Conservation (phyloP, 2,329 filamentous ascomycete species). For the Penicillium sp. region DNA sequence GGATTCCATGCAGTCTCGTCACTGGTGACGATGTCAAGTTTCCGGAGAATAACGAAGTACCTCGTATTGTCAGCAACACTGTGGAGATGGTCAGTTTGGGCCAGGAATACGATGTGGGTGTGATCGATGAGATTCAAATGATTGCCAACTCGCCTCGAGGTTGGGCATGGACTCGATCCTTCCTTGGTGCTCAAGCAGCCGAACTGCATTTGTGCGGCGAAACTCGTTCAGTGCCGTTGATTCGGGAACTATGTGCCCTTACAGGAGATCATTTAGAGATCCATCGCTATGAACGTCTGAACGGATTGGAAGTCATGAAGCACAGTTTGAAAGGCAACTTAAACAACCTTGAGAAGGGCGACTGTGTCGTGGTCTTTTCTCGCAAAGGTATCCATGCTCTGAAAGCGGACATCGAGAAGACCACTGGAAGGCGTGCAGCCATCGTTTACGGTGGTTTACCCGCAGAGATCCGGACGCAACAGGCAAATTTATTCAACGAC, state of each 20-base stretch:
- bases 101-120: slow-evolving; percentile 71
- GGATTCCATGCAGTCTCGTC: slow-evolving; percentile 70
- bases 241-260: slow-evolving; percentile 70
- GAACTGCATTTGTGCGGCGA: slow-evolving; percentile 95
- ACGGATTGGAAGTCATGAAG: slow-evolving; percentile 65
- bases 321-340: slow-evolving; percentile 63
- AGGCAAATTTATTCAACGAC: slow-evolving; percentile 91
- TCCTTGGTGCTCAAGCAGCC: slow-evolving; percentile 79
- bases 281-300: slow-evolving; percentile 79
- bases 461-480: slow-evolving; percentile 85
- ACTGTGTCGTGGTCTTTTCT: slow-evolving; percentile 85
- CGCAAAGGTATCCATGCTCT: slow-evolving; percentile 75
- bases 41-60: slow-evolving; percentile 53
- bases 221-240: slow-evolving; percentile 71
- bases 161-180: slow-evolving; percentile 90
- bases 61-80: slow-evolving; percentile 73
- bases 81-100: slow-evolving; percentile 78
- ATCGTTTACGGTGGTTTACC: slow-evolving; percentile 90
- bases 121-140: slow-evolving; percentile 99
- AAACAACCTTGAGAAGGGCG: slow-evolving; percentile 72
- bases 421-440: slow-evolving; percentile 75
- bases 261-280: slow-evolving; percentile 79
- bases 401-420: slow-evolving; percentile 70
- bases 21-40: slow-evolving; percentile 86
- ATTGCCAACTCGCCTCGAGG: slow-evolving; percentile 75